Base-by-base conservation (phyloP, 768 basidiomycete species). In the Lentinula guzmanii region DNA sequence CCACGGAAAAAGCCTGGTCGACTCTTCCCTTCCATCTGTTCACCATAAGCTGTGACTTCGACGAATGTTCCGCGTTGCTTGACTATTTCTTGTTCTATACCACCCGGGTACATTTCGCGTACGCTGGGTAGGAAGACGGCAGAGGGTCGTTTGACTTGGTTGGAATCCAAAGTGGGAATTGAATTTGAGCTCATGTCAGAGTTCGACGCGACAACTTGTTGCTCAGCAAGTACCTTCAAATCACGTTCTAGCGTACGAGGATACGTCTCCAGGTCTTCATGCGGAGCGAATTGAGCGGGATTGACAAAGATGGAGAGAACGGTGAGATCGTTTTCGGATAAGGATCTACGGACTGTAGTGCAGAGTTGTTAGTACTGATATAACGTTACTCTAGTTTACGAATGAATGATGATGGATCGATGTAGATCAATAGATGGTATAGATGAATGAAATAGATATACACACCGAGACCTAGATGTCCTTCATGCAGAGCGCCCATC, bases 241-340 rank as follows among this genome's bases (percentile, higher is more conserved):
- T 99, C 97, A 3, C 71, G 67, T 0, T 86, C 78, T 3, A 99
- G 77, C 0, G 94, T 96, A 43, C 94, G 87, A 1, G 97, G 97
- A 72, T 99, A 99, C 5, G 88, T 85, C 31, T 82, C 80, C 3
- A 98, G 84, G 71, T 98, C 97, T 75, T 99, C 97, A 65, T 93
- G 87, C 0, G 93, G 95, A 1, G 96, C 93, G 67, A 99, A 99
- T 72, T 98, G 95, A 3, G 95, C 90, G 0, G 97, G 97, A 71
- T 99, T 98, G 62, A 99, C 95, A 72, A 98, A 99, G 66, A 99
- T 93, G 31, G 95, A 97, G 62, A 98, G 76, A 66, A 98, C 85
- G 0, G 97, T 98, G 43, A 87, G 73, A 61, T 94, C 91, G 68
- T 95, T 95, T 60, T 87, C 82, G 2, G 74, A 71, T 3, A 98